Evolutionary conservation across 345 rosid genomes (phyloP).

Genomic region (Ceriops zippeliana): DNA sequence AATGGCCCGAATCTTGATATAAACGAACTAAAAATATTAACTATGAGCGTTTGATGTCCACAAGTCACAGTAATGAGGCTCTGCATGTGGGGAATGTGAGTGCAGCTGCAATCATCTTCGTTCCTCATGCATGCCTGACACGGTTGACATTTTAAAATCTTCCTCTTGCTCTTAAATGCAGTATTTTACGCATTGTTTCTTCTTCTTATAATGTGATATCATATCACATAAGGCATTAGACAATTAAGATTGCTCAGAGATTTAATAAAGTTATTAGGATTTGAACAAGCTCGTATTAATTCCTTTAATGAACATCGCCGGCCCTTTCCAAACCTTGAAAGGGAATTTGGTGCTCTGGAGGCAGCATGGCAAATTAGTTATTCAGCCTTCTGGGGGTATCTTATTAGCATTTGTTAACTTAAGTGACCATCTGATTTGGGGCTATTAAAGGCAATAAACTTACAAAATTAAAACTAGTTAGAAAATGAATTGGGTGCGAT

Average conservation of each 20-base stretch:
- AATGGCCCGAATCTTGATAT: too few species aligned
- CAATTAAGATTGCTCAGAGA: conserved; percentile 26
- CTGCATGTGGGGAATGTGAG: conserved; percentile 13
- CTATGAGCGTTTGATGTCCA: background rate
- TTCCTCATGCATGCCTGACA: background rate
- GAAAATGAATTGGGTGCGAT: background rate
- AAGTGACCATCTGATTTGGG: background rate
- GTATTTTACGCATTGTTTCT: background rate
- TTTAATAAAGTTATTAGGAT: conserved; percentile 13
- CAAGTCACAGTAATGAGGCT: background rate
- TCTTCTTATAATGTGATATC: background rate
- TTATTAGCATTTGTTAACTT: background rate
- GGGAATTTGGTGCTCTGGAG: background rate
- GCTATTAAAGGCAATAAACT: background rate
- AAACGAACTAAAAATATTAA: background rate
- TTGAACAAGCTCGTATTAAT: conserved; percentile 5
- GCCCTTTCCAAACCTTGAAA: background rate
- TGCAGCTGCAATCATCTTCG: background rate
- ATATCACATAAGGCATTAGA: background rate
- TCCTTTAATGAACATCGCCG: conserved; percentile 15
- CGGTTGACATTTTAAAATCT: background rate
- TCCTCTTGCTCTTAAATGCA: background rate
- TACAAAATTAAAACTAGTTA: background rate
- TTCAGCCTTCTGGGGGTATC: background rate
- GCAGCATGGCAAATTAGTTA: conserved; percentile 19